Evolutionary conservation across 495 filamentous ascomycete genomes (phyloP).

Genomic region (Lophiotrema nucula): DNA sequence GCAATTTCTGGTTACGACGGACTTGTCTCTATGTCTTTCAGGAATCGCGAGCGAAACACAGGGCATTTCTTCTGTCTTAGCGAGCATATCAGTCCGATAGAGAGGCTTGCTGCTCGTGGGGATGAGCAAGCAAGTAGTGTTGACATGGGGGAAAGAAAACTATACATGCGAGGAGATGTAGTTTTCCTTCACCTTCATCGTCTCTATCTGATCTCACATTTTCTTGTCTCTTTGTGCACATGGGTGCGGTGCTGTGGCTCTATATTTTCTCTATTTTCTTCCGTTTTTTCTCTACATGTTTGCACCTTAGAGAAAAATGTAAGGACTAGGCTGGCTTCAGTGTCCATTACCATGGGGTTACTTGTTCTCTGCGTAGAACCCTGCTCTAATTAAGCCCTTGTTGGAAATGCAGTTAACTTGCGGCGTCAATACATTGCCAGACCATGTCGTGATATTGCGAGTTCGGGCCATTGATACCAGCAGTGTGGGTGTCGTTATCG

Average conservation of each 20-base stretch:
- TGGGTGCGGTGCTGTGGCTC: neutral
- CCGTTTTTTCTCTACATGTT: slow-evolving; percentile 4
- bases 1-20: slow-evolving; percentile 35
- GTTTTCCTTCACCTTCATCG: slow-evolving; percentile 21
- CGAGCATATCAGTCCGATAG: slow-evolving; percentile 33
- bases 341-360: slow-evolving; percentile 9
- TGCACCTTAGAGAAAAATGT: slow-evolving; percentile 18
- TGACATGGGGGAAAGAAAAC: slow-evolving; percentile 13
- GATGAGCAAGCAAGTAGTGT: slow-evolving; percentile 18
- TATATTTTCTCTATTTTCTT: slow-evolving; percentile 11
- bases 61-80: slow-evolving; percentile 31
- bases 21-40: slow-evolving; percentile 28
- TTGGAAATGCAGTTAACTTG: slow-evolving; percentile 13
- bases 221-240: slow-evolving; percentile 25
- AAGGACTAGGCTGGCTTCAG: slow-evolving; percentile 25
- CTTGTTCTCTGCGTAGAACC: neutral
- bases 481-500: neutral
- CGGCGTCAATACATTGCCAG: too few relatives aligned
- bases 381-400: slow-evolving; percentile 24
- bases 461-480: neutral
- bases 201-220: too few relatives aligned
- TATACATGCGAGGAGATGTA: slow-evolving; percentile 2
- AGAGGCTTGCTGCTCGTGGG: slow-evolving; percentile 10
- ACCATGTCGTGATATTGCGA: neutral
- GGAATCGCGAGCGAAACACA: slow-evolving; percentile 20